Conservation (phyloP, 2,329 filamentous ascomycete genomes). For the Beauveria bassiana region DNA sequence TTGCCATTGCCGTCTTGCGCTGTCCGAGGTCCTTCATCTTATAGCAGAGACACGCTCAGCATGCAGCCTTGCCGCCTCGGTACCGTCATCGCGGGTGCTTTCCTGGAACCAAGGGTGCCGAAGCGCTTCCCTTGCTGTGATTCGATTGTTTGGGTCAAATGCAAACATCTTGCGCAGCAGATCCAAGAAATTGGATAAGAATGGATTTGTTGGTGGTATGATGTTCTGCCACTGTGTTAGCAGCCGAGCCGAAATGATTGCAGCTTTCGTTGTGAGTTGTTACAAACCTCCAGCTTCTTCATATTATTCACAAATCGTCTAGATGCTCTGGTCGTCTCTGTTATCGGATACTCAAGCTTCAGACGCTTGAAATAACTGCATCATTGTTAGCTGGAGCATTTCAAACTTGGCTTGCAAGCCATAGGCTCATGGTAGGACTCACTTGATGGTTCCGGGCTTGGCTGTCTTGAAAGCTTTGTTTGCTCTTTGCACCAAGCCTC, state of each 20-base stretch:
- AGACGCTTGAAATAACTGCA: conserved; percentile 9
- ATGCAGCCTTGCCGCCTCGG: conserved; percentile 9
- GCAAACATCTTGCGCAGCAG: conserved; percentile 53
- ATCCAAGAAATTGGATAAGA: conserved; percentile 49
- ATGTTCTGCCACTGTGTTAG: conserved; percentile 31
- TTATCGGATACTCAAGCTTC: conserved; percentile 7
- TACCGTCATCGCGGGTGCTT: conserved; percentile 27
- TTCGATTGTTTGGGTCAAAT: conserved; percentile 51
- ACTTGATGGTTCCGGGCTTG: conserved; percentile 7
- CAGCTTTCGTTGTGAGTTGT: neutral
- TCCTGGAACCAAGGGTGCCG: conserved; percentile 56
- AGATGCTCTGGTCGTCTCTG: conserved; percentile 7
- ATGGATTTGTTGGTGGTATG: conserved; percentile 45
- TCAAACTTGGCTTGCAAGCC: neutral
- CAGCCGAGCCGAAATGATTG: no score
- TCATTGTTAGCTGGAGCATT: neutral
- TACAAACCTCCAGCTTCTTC: conserved; percentile 6
- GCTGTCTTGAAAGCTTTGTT: conserved; percentile 6
- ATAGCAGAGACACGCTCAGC: neutral
- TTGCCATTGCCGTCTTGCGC: neutral
- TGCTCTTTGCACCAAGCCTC: neutral
- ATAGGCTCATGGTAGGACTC: neutral
- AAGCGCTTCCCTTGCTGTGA: conserved; percentile 52
- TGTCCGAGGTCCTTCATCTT: neutral
- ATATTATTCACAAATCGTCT: conserved; percentile 10